Conservation (phyloP, 495 filamentous ascomycete species). For the Hypoxylon fragiforme region DNA sequence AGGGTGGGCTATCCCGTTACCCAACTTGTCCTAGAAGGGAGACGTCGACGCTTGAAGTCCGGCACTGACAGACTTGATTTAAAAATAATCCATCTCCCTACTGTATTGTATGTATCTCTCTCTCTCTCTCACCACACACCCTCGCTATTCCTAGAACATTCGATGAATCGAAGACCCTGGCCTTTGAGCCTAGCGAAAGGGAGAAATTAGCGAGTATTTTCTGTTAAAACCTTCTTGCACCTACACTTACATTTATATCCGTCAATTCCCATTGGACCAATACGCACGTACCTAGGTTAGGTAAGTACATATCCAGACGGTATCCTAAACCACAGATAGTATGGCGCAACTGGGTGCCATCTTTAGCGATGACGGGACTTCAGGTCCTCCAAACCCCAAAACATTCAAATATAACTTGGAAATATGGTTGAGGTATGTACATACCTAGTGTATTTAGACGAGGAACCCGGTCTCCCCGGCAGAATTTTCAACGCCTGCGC, state of each 20-base stretch:
- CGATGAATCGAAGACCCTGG: constrained; percentile 26
- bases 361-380: constrained; percentile 21
- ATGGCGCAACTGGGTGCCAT: constrained; percentile 28
- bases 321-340: constrained; percentile 8
- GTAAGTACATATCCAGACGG: too few relatives aligned
- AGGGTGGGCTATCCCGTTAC: constrained; percentile 30
- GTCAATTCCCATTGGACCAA: constrained; percentile 20
- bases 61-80: not conserved
- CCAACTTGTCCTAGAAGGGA: constrained; percentile 22
- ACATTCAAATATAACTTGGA: constrained; percentile 4
- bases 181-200: constrained; percentile 14
- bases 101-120: not conserved
- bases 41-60: constrained; percentile 8
- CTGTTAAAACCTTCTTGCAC: constrained; percentile 28
- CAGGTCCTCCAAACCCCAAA: not conserved
- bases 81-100: constrained; percentile 18
- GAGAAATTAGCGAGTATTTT: constrained; percentile 1
- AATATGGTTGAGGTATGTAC: too few relatives aligned
- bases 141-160: constrained; percentile 30
- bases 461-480: too few relatives aligned
- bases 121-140: constrained; percentile 10
- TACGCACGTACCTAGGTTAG: constrained; percentile 8
- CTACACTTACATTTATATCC: constrained; percentile 6
- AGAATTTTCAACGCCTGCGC: constrained; percentile 16
- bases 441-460: too few relatives aligned